phyloP scores from a whole-genome alignment of 805 yeast species.

The Ogataea henricii region DNA sequence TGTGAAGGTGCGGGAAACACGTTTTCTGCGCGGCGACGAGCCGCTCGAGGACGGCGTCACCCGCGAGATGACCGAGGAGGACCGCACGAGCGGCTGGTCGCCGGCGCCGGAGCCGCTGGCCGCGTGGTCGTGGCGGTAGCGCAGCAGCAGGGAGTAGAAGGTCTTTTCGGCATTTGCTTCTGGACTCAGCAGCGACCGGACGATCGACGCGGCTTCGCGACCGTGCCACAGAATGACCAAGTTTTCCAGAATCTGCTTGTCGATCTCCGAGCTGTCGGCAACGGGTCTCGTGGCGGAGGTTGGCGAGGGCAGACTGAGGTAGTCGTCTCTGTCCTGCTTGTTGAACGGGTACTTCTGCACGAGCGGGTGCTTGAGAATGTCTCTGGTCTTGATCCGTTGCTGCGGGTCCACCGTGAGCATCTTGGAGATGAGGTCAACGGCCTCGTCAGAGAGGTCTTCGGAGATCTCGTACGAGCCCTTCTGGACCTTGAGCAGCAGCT shows the following conservation, averaged over 20 bases:
- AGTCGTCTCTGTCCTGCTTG: slow-evolving; percentile 34
- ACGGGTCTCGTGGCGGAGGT: slow-evolving; percentile 53
- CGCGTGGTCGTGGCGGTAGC: slow-evolving; percentile 39
- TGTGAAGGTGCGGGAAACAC: slow-evolving; percentile 42
- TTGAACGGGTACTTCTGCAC: slow-evolving; percentile 68
- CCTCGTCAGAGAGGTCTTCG: slow-evolving; percentile 73
- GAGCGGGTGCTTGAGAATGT: slow-evolving; percentile 79
- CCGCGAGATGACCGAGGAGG: slow-evolving; percentile 34
- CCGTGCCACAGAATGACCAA: slow-evolving; percentile 62
- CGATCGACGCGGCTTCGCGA: slow-evolving; percentile 41
- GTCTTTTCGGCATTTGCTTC: slow-evolving; percentile 40
- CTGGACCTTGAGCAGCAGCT: slow-evolving; percentile 85
- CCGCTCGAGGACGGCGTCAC: slow-evolving; percentile 30
- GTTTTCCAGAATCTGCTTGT: slow-evolving; percentile 54
- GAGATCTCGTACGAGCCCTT: slow-evolving; percentile 88
- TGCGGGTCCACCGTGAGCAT: slow-evolving; percentile 85
- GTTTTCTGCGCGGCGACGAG: slow-evolving; percentile 38
- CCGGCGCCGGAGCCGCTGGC: slow-evolving; percentile 22
- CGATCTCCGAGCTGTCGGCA: slow-evolving; percentile 49
- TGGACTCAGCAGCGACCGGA: slow-evolving; percentile 29
- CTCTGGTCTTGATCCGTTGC: slow-evolving; percentile 75
- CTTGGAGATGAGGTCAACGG: slow-evolving; percentile 76
- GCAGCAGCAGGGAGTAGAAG: slow-evolving; percentile 37
- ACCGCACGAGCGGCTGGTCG: slow-evolving; percentile 28
- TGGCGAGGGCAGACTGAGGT: slow-evolving; percentile 53